Evolutionary conservation across 169 alveolate genomes (phyloP), one percentile per base, ranked within the genome.

Genomic region (Besnoitia besnoiti): DNA sequence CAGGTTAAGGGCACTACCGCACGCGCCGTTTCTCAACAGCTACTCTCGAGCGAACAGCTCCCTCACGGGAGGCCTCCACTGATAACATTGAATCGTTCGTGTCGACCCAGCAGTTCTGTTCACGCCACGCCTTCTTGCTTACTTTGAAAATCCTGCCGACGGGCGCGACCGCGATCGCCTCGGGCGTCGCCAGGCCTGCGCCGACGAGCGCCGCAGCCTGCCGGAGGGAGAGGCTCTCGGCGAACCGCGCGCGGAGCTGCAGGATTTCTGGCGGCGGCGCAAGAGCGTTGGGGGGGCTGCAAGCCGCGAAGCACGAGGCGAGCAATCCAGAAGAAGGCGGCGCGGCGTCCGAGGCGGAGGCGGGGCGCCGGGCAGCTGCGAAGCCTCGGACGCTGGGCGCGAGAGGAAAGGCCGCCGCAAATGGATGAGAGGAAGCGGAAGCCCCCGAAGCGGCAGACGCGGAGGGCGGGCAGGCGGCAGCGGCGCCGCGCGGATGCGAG

Each of bases 191-290:
- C 59, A 77, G 59, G 8, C 87, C 87, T 2, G 87, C 49, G 33
- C 44, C 87, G 55, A 77, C 87, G 37, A 77, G 87, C 59, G 87
- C 87, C 10, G 59, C 55, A 39, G 87, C 87, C 47, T 77, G 87
- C 7, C 87, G 50, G 59, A 42, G 16, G 55, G 44, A 27, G 50
- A 77, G 30, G 39, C 39, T 27, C 55, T 16, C 87, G 12, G 39
- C 8, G 16, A 77, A 40, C 0, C 59, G 37, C 19, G 61, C 10
- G 40, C 49, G 87, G 30, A 77, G 59, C n/a, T 27, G 40, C 40
- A 21, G 87, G 30, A 77, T 55, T 14, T 19, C 87, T 40, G 14
- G 14, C 49, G 87, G 87, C 14, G 40, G 55, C 10, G 87, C 40
- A 27, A 35, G 46, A 8, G 46, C 42, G 44, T 30, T n/a, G 44